Evolutionary conservation across 1,139 yeast species (phyloP).

Genomic region (Diutina neorugosa): DNA sequence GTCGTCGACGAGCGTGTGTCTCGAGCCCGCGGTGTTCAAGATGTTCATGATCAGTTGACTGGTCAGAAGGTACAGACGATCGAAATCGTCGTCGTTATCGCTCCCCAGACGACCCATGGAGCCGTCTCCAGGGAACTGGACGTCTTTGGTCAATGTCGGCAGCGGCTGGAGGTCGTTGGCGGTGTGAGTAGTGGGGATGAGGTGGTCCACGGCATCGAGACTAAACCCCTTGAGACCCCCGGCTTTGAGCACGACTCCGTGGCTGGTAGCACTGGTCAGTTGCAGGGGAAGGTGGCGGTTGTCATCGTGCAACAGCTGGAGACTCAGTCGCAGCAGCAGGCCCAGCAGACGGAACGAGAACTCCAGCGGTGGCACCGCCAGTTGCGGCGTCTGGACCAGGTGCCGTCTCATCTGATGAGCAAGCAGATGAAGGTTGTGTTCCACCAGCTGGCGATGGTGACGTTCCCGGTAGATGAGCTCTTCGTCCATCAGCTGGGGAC

Average conservation of each 20-base stretch:
- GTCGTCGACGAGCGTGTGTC: neutral
- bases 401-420: slow-evolving; percentile 19
- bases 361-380: slow-evolving; percentile 13
- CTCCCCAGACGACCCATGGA: neutral
- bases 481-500: neutral
- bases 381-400: neutral
- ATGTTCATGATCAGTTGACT: slow-evolving; percentile 33
- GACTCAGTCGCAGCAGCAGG: slow-evolving; percentile 33
- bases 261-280: slow-evolving; percentile 13
- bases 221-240: slow-evolving; percentile 37
- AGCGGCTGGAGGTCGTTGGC: slow-evolving; percentile 1
- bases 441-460: neutral
- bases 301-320: slow-evolving; percentile 27
- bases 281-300: slow-evolving; percentile 20
- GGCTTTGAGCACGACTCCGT: slow-evolving; percentile 21
- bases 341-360: slow-evolving; percentile 26
- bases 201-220: slow-evolving; percentile 24
- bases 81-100: slow-evolving; percentile 16
- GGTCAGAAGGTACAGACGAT: slow-evolving; percentile 26
- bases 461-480: neutral
- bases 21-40: slow-evolving; percentile 11
- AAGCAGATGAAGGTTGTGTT: slow-evolving; percentile 23
- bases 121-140: neutral
- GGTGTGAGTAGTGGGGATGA: slow-evolving; percentile 15
- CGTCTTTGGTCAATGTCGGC: slow-evolving; percentile 5